A percentile compares a stretch with the other conserved stretches of the same genome.
Evolutionary conservation across 1,284 basidiomycete species (phyloP).

Genomic region (Ganoderma boninense): DNA sequence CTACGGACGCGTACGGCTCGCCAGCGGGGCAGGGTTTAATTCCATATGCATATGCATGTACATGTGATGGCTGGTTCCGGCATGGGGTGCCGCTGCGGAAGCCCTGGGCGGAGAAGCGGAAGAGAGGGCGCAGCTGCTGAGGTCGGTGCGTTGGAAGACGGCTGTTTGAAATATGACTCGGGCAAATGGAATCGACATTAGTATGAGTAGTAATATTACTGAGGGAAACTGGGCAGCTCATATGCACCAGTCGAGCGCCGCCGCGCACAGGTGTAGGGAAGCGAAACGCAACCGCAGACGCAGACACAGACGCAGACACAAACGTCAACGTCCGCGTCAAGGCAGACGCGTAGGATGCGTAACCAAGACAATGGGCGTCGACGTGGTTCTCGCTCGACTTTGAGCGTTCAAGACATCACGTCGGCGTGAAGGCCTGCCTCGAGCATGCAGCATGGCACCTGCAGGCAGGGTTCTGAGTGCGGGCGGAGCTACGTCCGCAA

Average conservation of each 20-base stretch:
- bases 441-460: slow-evolving; percentile 15
- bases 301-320: not conserved
- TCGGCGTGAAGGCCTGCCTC: slow-evolving; percentile 11
- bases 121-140: not conserved
- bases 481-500: slow-evolving; percentile 13
- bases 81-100: not conserved
- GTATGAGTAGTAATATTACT: not conserved
- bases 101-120: not conserved
- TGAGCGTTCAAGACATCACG: not conserved
- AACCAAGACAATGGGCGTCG: not conserved
- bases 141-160: not conserved
- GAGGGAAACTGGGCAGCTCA: not conserved
- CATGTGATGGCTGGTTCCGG: not conserved
- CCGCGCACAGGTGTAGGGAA: not conserved
- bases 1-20: not conserved
- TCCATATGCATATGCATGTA: too few species aligned
- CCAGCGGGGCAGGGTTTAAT: not conserved
- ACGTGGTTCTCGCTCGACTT: not conserved
- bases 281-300: not conserved
- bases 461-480: not conserved
- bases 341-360: not conserved
- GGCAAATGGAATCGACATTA: not conserved
- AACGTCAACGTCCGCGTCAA: not conserved
- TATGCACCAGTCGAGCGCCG: not conserved
- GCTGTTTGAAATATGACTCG: not conserved